Conservation (phyloP, 192 early-diverging fungal genomes). For the Coemansia sp. region DNA sequence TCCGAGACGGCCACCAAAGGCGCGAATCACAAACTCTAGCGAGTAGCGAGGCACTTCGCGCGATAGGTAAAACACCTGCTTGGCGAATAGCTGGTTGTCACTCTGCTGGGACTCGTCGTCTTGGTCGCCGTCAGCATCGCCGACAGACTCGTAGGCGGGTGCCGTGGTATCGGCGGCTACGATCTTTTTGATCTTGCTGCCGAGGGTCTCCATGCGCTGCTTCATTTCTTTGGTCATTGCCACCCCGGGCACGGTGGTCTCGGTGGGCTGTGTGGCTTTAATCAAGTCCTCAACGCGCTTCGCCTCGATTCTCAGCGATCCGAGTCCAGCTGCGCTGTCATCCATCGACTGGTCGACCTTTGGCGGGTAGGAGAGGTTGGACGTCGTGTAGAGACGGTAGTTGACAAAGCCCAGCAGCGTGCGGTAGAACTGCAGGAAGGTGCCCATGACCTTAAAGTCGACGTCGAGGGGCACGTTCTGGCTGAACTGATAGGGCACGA, state of each 20-base stretch:
- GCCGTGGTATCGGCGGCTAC: conserved; percentile 8
- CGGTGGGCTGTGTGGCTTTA: conserved; percentile 24
- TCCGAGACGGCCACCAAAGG: conserved; percentile 86
- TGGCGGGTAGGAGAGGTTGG: conserved; percentile 92
- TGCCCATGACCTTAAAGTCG: conserved; percentile 95
- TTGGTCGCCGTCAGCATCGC: conserved; percentile 6
- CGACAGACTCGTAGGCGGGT: conserved; percentile 24
- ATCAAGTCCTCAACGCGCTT: conserved; percentile 46
- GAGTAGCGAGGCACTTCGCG: conserved; percentile 93
- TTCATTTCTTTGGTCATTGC: conserved; percentile 26
- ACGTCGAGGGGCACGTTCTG: conserved; percentile 86
- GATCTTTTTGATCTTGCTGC: conserved; percentile 43
- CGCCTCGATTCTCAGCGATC: conserved; percentile 40
- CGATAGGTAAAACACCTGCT: conserved; percentile 77
- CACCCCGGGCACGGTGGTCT: conserved; percentile 8
- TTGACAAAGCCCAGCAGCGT: conserved; percentile 93
- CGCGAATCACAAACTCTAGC: conserved; percentile 86
- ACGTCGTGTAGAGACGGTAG: conserved; percentile 84
- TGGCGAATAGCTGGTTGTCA: conserved; percentile 58
- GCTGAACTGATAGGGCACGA: conserved; percentile 94
- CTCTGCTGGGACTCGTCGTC: conserved; percentile 29
- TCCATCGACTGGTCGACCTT: conserved; percentile 60
- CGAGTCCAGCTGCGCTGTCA: conserved; percentile 44
- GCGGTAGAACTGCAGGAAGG: conserved; percentile 95
- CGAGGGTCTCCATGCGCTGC: conserved; percentile 34